phyloP scores from a whole-genome alignment of 805 yeast species.

The Teunomyces kruisii region DNA sequence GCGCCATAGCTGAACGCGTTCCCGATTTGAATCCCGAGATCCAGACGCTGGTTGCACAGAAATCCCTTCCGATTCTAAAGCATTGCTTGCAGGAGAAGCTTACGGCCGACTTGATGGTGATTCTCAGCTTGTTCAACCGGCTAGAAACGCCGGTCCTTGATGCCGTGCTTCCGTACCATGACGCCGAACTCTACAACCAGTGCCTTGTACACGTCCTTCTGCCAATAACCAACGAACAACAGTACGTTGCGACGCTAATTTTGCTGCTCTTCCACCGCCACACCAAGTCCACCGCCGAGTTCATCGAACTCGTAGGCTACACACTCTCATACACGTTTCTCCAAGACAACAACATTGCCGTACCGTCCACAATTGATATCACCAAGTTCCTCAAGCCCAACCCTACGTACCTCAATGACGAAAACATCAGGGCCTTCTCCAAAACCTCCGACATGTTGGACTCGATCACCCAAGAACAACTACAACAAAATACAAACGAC shows the following conservation, averaged over 20 bases:
- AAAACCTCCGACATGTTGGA: not conserved
- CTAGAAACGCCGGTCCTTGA: not conserved
- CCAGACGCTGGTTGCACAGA: not conserved
- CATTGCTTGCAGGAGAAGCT: not conserved
- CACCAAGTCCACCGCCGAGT: conserved; percentile 1
- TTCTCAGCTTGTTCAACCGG: not conserved
- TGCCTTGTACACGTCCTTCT: not conserved
- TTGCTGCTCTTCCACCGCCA: not conserved
- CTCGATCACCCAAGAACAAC: not conserved
- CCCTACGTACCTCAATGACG: conserved; percentile 13
- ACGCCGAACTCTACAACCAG: not conserved
- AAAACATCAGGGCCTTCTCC: not conserved
- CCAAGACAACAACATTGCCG: conserved; percentile 9
- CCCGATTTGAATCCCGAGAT: not conserved
- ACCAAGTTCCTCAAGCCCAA: conserved; percentile 12
- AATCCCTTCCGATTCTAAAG: not conserved
- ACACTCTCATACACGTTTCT: conserved; percentile 15
- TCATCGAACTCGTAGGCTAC: conserved; percentile 24
- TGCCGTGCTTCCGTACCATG: not conserved
- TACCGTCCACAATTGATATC: conserved; percentile 19
- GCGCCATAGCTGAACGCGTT: not conserved
- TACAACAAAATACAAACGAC: conserved; percentile 5
- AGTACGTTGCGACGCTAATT: not conserved
- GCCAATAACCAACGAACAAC: not conserved
- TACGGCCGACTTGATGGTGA: not conserved